These are phyloP conservation scores for Hypoxylon trugodes DNA, from an alignment of 495 filamentous ascomycete species.

Conservation along the genomic window DNA sequence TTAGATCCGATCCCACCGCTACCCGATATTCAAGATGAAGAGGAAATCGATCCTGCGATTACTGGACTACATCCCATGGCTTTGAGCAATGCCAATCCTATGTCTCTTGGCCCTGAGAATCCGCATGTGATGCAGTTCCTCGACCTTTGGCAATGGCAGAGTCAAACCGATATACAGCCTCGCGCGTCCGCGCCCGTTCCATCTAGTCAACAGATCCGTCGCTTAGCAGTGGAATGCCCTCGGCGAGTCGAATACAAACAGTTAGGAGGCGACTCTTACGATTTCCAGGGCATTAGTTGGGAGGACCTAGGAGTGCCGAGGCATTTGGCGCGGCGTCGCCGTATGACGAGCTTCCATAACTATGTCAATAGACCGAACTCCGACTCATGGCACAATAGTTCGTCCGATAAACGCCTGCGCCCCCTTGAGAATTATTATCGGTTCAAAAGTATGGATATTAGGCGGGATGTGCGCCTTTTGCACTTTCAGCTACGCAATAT, in stretches of 20 bases:
- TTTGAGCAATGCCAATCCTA: slow-evolving; percentile 35
- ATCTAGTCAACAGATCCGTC: slow-evolving; percentile 13
- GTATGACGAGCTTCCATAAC: slow-evolving; percentile 65
- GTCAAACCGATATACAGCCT: slow-evolving; percentile 20
- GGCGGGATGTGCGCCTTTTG: slow-evolving; percentile 68
- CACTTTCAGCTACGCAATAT: slow-evolving; percentile 94
- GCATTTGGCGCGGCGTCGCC: slow-evolving; percentile 64
- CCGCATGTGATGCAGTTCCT: slow-evolving; percentile 38
- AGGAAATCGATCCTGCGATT: slow-evolving; percentile 25
- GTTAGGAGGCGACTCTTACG: slow-evolving; percentile 66
- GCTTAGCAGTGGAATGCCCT: slow-evolving; percentile 16
- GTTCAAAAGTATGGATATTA: slow-evolving; percentile 75
- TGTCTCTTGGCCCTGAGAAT: slow-evolving; percentile 41
- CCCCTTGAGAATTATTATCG: slow-evolving; percentile 68
- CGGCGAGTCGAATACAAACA: slow-evolving; percentile 52
- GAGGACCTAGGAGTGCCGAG: slow-evolving; percentile 68
- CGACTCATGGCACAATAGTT: slow-evolving; percentile 50
- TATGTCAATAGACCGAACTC: slow-evolving; percentile 59
- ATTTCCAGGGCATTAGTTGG: slow-evolving; percentile 85
- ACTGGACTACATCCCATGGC: slow-evolving; percentile 39
- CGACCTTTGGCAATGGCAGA: slow-evolving; percentile 37
- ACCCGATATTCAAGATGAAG: slow-evolving; percentile 30
- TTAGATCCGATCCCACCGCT: background rate
- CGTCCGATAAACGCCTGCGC: slow-evolving; percentile 46
- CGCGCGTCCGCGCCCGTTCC: slow-evolving; percentile 16